Conservation (phyloP, 2,329 filamentous ascomycete genomes). For the Grosmannia penicillata region DNA sequence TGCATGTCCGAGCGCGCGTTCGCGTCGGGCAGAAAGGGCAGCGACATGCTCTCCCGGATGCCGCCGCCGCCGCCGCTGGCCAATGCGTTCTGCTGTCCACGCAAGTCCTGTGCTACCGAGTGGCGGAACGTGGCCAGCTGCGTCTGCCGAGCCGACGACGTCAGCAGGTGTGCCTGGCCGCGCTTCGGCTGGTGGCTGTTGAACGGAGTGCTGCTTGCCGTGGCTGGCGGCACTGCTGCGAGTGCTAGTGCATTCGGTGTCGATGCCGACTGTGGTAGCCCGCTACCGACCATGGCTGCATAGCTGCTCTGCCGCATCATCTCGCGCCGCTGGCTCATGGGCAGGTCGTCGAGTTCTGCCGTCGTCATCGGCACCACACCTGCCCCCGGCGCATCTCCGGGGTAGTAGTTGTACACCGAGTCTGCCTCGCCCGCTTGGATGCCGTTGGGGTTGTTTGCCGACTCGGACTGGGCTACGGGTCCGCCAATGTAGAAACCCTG, state of each 20-base stretch:
- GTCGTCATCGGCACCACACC: slow-evolving; percentile 4
- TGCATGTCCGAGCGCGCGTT: too few relatives aligned
- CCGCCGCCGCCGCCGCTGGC: background rate
- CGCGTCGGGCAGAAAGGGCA: slow-evolving; percentile 20
- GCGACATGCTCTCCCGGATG: slow-evolving; percentile 9
- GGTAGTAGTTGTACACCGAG: slow-evolving; percentile 2
- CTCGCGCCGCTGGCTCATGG: slow-evolving; percentile 51
- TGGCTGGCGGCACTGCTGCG: slow-evolving; percentile 9
- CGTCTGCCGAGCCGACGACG: slow-evolving; percentile 33
- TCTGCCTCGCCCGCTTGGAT: too few relatives aligned
- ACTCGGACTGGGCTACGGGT: slow-evolving; percentile 7
- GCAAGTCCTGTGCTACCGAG: slow-evolving; percentile 48
- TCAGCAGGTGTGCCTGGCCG: slow-evolving; percentile 21
- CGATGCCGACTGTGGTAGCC: background rate
- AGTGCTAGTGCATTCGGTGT: slow-evolving; percentile 2
- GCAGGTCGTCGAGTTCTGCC: slow-evolving; percentile 50
- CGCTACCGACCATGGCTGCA: slow-evolving; percentile 14
- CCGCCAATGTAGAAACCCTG: slow-evolving; percentile 19
- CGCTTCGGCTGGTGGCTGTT: slow-evolving; percentile 42
- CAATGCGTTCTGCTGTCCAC: slow-evolving; percentile 17
- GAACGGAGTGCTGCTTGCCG: slow-evolving; percentile 25
- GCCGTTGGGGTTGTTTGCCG: too few relatives aligned
- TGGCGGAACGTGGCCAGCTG: slow-evolving; percentile 54
- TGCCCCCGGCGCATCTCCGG: background rate
- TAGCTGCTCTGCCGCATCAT: slow-evolving; percentile 41